Percentiles rank a stretch among this genome's conserved stretches.
These are phyloP conservation scores for Poterioochromonas sp. DNA, from an alignment of 352 stramenopile species.

Conservation along the genomic window DNA sequence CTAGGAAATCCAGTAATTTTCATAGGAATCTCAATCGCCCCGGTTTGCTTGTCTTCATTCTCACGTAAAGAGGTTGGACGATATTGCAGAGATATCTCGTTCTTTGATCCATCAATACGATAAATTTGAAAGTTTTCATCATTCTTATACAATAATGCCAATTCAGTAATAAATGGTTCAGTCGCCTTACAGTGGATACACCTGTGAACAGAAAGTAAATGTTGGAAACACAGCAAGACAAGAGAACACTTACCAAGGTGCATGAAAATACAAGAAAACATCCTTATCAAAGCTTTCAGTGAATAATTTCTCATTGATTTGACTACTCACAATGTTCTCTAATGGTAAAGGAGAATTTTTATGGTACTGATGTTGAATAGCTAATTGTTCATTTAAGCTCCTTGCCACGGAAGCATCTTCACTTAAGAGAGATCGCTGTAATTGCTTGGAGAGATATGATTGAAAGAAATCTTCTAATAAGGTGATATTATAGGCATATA, in stretches of 20 bases:
- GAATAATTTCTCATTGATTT: neutral
- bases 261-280: neutral
- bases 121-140: neutral
- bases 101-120: conserved; percentile 12
- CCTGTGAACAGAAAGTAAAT: neutral
- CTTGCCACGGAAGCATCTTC: neutral
- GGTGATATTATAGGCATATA: neutral
- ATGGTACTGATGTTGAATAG: neutral
- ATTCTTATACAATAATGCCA: neutral
- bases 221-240: neutral
- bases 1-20: neutral
- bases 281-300: neutral
- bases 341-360: neutral
- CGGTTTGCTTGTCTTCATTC: neutral
- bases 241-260: conserved; percentile 5
- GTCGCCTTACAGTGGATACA: neutral
- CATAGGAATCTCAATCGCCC: neutral
- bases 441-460: neutral
- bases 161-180: neutral
- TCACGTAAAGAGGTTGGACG: neutral
- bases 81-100: conserved; percentile 1
- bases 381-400: no score
- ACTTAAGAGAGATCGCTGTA: neutral
- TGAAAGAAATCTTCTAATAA: neutral
- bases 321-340: neutral